Evolutionary conservation across 169 alveolate genomes (phyloP).

Genomic region (Babesia divergens): DNA sequence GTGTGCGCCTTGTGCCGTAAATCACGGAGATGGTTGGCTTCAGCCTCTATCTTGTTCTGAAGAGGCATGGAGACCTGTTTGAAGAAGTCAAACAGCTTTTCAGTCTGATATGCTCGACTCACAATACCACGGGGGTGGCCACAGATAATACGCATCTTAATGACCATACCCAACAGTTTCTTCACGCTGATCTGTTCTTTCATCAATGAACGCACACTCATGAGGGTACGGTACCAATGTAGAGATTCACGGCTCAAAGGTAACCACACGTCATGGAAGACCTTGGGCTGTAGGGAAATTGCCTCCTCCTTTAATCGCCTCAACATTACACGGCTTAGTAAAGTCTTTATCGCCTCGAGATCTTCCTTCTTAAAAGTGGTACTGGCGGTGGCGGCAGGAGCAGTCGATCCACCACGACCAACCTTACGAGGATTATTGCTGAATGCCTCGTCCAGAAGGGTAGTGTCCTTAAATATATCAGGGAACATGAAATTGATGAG

Average conservation of each 20-base stretch:
- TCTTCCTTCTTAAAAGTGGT: conserved; percentile 71
- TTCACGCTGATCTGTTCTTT: conserved; percentile 79
- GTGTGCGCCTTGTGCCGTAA: conserved; percentile 81
- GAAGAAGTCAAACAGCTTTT: conserved; percentile 77
- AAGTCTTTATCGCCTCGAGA: conserved; percentile 74
- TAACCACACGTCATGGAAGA: conserved; percentile 88
- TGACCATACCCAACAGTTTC: conserved; percentile 83
- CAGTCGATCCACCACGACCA: neutral
- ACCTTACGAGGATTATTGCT: neutral
- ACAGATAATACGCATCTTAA: conserved; percentile 87
- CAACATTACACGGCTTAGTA: conserved; percentile 80
- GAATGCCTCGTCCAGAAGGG: conserved; percentile 89
- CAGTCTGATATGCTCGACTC: conserved; percentile 78
- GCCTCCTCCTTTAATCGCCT: conserved; percentile 88
- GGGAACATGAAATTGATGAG: conserved; percentile 95
- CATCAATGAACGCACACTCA: conserved; percentile 75
- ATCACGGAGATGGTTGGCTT: conserved; percentile 65
- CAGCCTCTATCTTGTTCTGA: conserved; percentile 56
- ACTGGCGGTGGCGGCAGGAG: conserved; percentile 50
- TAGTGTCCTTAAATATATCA: conserved; percentile 92
- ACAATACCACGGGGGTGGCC: conserved; percentile 87
- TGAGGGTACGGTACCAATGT: conserved; percentile 80
- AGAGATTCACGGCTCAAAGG: conserved; percentile 81
- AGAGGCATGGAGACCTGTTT: conserved; percentile 60
- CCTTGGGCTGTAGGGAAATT: conserved; percentile 82